phyloP scores from a whole-genome alignment of 2,329 filamentous ascomycete genomes.

The Fusarium liriodendri region DNA sequence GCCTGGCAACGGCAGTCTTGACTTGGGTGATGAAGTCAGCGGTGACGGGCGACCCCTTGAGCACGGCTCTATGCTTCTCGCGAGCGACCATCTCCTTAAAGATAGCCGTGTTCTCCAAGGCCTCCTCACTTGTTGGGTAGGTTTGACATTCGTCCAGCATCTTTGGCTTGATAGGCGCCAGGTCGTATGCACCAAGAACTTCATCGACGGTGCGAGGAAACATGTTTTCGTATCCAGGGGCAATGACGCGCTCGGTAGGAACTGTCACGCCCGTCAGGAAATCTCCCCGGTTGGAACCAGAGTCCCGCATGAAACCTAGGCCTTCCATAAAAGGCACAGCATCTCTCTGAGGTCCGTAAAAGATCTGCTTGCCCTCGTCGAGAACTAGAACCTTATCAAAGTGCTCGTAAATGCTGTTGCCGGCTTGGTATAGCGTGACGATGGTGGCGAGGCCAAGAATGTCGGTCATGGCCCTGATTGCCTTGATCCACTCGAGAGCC shows the following conservation, averaged over 20 bases:
- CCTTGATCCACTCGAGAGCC: slow-evolving; percentile 73
- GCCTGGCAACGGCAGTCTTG: slow-evolving; percentile 21
- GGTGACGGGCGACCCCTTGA: slow-evolving; percentile 29
- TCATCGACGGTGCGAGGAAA: slow-evolving; percentile 51
- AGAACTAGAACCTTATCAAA: slow-evolving; percentile 78
- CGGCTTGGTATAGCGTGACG: slow-evolving; percentile 74
- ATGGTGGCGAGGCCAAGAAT: slow-evolving; percentile 67
- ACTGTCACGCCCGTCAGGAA: slow-evolving; percentile 69
- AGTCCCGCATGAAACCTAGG: slow-evolving; percentile 66
- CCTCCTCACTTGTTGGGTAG: slow-evolving; percentile 40
- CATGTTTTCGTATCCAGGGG: slow-evolving; percentile 45
- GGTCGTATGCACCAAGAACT: slow-evolving; percentile 48
- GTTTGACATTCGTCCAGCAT: slow-evolving; percentile 46
- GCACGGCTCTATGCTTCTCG: slow-evolving; percentile 31
- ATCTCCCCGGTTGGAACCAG: slow-evolving; percentile 73
- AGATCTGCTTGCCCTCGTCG: slow-evolving; percentile 76
- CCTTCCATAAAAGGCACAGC: slow-evolving; percentile 42
- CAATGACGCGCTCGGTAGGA: slow-evolving; percentile 47
- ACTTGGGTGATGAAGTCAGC: slow-evolving; percentile 26
- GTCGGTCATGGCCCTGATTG: slow-evolving; percentile 68
- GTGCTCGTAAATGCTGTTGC: slow-evolving; percentile 51
- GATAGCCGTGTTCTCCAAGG: slow-evolving; percentile 29
- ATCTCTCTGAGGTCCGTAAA: slow-evolving; percentile 37
- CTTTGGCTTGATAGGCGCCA: slow-evolving; percentile 33
- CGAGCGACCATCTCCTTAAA: slow-evolving; percentile 31